Evolutionary conservation across 108 stramenopile species (phyloP).

Genomic region (Asterionellopsis glacialis): DNA sequence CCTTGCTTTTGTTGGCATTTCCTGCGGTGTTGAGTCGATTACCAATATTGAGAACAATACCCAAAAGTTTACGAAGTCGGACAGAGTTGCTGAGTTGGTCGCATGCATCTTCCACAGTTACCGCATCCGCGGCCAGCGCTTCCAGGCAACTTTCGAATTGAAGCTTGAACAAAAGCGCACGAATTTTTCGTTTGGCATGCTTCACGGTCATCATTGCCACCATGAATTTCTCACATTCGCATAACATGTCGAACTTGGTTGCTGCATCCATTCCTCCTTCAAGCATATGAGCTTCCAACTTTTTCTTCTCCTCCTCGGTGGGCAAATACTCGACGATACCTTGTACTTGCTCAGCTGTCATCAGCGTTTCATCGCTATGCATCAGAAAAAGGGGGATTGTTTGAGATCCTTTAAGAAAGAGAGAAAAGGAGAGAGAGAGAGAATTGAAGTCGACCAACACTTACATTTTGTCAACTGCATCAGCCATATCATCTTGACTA

Average conservation of each 20-base stretch:
- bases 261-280: constrained; percentile 62
- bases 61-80: constrained; percentile 81
- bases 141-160: constrained; percentile 75
- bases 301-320: constrained; percentile 63
- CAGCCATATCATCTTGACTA: constrained; percentile 81
- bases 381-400: constrained; percentile 1
- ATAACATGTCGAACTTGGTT: constrained; percentile 67
- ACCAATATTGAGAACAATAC: constrained; percentile 87
- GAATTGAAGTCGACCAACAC: constrained; percentile 20
- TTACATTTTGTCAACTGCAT: constrained; percentile 53
- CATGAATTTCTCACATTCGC: constrained; percentile 90
- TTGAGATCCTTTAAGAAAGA: too few relatives aligned
- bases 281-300: constrained; percentile 73
- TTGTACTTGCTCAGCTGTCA: constrained; percentile 81
- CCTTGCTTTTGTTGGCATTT: constrained; percentile 55
- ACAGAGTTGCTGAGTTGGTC: constrained; percentile 76
- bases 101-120: constrained; percentile 72
- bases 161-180: constrained; percentile 80
- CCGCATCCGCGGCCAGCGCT: constrained; percentile 53
- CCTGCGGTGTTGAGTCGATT: constrained; percentile 89
- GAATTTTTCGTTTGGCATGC: constrained; percentile 77
- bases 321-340: constrained; percentile 87
- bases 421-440: background rate
- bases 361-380: constrained; percentile 39
- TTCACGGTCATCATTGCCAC: constrained; percentile 89